Evolutionary conservation across 768 basidiomycete species (phyloP), one percentile per base, ranked within the genome.

Genomic region (Xerocomellus chrysenteron): DNA sequence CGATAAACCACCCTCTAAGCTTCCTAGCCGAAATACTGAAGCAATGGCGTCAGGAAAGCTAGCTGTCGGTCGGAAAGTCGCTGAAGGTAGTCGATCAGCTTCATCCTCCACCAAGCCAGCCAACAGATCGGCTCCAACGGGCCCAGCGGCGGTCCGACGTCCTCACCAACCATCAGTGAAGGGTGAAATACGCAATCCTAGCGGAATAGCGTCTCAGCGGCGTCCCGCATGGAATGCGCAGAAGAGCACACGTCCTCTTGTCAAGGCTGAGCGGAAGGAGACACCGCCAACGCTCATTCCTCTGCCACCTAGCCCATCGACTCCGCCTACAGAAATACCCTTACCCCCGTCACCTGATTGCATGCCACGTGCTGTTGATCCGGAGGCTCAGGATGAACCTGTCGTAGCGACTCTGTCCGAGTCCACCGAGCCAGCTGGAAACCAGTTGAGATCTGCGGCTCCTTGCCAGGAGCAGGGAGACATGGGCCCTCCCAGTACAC

Each of bases 401-500:
- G 35, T 47, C 11, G 33, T 45, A 37, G n/a, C 6, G 7, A 44
- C 45, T 24, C 28, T 13, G 17, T 5, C 59, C 4, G 50, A 4
- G 11, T 11, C 55, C 14, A 36, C 28, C 13, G 43, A 50, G 11
- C 33, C 41, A n/a, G 30, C 24, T 19, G 41, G 39, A 24, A 47
- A 45, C 28, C 46, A 45, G 5, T 13, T 24, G 32, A 37, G 14
- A 41, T 14, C 56, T 30, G 45, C 12, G 21, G 59, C 48, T 7
- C n/a, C 37, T 43, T 52, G 44, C 43, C 53, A 54, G 13, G 54
- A 45, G 16, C 52, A 51, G 8, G 43, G 48, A 19, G 47, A 52
- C n/a, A 43, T 41, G 0, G 51, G 35, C 13, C 35, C 56, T 30
- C 70, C 71, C 4, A 82, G 76, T 58, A 88, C 87, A 32, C 87